Conservation (phyloP, 805 yeast species). For the Candida ascalaphidarum region DNA sequence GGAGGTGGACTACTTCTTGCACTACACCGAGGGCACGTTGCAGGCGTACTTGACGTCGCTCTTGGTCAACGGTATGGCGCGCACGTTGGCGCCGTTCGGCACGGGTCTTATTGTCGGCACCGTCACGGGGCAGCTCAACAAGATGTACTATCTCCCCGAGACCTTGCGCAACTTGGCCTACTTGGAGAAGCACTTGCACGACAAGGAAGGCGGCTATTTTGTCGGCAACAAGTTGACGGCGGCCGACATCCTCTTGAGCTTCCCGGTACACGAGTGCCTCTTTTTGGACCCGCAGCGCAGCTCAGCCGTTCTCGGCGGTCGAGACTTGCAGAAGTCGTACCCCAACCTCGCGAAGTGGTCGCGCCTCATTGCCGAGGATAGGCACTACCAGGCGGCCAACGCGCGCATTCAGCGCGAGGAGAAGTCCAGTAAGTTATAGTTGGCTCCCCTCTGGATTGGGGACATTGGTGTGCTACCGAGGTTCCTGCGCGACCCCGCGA, state of each 20-base stretch:
- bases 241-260: constrained; percentile 48
- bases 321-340: neutral
- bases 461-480: too few species aligned
- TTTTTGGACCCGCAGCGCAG: constrained; percentile 2
- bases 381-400: too few species aligned
- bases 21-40: constrained; percentile 56
- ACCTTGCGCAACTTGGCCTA: constrained; percentile 27
- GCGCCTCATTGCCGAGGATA: neutral
- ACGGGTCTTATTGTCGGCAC: constrained; percentile 27
- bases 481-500: too few species aligned
- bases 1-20: constrained; percentile 41
- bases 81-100: constrained; percentile 36
- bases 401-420: too few species aligned
- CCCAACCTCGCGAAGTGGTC: neutral
- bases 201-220: constrained; percentile 28
- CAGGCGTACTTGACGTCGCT: constrained; percentile 37
- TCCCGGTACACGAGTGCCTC: constrained; percentile 26
- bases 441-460: too few species aligned
- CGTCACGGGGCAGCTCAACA: constrained; percentile 33
- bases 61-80: constrained; percentile 32
- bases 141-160: constrained; percentile 42
- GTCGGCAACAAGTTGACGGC: constrained; percentile 44
- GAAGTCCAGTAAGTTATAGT: too few species aligned
- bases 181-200: constrained; percentile 30
- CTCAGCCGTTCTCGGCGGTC: neutral